Base-by-base conservation (phyloP, 345 rosid species). In the Euphorbia tirucalli region DNA sequence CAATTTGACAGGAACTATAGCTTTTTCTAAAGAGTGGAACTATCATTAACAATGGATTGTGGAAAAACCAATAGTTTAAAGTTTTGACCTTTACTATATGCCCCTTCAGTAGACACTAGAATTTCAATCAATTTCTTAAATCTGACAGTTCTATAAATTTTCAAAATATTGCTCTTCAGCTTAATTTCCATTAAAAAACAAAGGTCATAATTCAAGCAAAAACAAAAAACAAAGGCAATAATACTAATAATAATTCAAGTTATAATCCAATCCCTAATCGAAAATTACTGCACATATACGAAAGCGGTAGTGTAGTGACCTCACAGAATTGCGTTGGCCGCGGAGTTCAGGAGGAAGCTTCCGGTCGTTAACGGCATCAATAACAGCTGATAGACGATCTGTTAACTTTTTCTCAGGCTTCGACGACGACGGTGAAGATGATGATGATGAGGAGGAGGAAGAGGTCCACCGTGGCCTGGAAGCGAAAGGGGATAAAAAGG, bases 311-410 rank as follows among this genome's bases (percentile, higher is more conserved):
- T 7, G 14, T 24, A 56, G 24, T 0, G 16, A 93, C 96, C 95
- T 85, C 70, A 91, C 86, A 71, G 82, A 61, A 76, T 87, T 85
- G 66, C 93, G 92, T 18, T 81, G 89, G 44, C 98, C 98, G 32
- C 97, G 96, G 76, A 93, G 88, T 73, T 91, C 96, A 3, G 96
- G 92, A 6, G 96, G 97, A 35, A 93, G 96, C 77, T 91, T 90
- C 41, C 92, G 88, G 75, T 91, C 95, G 55, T 93, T 87, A 59
- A 86, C 87, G 71, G 89, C 89, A 72, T 88, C 95, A 31, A 89
- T 85, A 55, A 83, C 90, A 11, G 85, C 66, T 0, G 97, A 91
- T 5, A 90, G 77, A 46, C 96, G 93, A 22, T 90, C 92, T 1
- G 80, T 71, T 3, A 61, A 75, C 78, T 87, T 91, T 80, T 83